Base-by-base conservation (phyloP, 805 yeast species). In the Kluyveromyces dobzhanskii region DNA sequence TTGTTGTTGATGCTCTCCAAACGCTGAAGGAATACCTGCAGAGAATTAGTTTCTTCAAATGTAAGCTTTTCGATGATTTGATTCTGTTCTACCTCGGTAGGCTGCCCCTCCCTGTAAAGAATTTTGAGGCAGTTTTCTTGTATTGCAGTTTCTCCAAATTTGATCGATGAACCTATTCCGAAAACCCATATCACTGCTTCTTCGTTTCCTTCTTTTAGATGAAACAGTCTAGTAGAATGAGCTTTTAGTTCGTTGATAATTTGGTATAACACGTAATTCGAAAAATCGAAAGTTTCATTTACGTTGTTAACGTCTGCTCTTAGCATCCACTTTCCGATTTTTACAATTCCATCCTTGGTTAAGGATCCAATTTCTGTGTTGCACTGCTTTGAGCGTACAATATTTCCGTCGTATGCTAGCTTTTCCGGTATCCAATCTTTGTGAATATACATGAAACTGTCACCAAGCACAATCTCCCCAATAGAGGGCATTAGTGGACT, bases 311-410 rank as follows among this genome's bases (percentile, higher is more conserved):
- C 26, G 9, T 16, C 28, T 18, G 57, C 30, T 7, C 34, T 27
- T 5, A 57, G 33, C 9, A 39, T 43, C 61, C 63, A 59, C 33
- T 59, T 59, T 26, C 48, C 38, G 3, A 59, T 32, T 32, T 46
- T 51, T 23, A 32, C 47, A n/a, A 50, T 40, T 3, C 42, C 30
- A 17, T 51, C 57, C 27, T 38, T 41, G 1, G 48, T 44, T 6
- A 32, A 16, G 6, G 40, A 44, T 1, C 64, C 65, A 11, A 59
- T 18, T 4, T 3, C 19, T 1, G 24, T 33, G 3, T 14, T 14
- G 41, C 64, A 59, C 2, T 37, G 26, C 1, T 17, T 17, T 42
- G 62, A 59, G 3, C 12, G 7, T 1, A 47, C 38, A 2, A 23
- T 5, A 17, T n/a, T 33, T 5, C 6, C 32, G 11, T 38, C 32